Evolutionary conservation across 2,329 filamentous ascomycete genomes (phyloP), one percentile per base, ranked within the genome.

Genomic region (Colletotrichum tofieldiae): DNA sequence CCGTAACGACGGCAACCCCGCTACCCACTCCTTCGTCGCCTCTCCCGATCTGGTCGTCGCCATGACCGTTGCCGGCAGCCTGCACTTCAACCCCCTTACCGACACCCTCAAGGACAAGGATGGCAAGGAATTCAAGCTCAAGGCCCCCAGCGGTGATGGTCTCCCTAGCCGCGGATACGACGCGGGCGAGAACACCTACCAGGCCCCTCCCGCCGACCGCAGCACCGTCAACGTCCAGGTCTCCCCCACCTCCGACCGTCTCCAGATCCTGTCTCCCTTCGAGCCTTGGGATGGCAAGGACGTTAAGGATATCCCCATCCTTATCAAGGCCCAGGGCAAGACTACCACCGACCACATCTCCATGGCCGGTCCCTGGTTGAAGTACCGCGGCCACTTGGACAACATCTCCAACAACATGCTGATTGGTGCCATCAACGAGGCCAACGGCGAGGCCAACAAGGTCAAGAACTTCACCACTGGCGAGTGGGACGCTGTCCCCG

Each of bases 341-440:
- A 98, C 95, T 76, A 98, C 95, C 76, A 98, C 95, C 75, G 95
- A 98, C 82, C 95, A 98, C 87, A 98, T 98, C 86, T 98, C 95
- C 74, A 97, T 97, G 94, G 95, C 95, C 77, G 95, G 95, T 77
- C 95, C 35, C 74, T 98, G 95, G 95, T 89, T 98, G 84, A 98
- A 98, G 90, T 98, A 98, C 91, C 94, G 96, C 90, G 96, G 96
- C 75, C 96, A 98, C 83, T 90, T 98, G 80, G 96, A 98, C 91
- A 98, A 98, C 91, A 98, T 98, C 87, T 98, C 95, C 82, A 98
- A 98, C 92, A 98, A 98, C 91, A 97, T 98, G 94, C 11, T 37
- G 35, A 37, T 37, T 7, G 35, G 96, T 87, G 96, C 96, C 80
- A 94, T 95, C 87, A 99, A 98, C 87, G 92, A 93, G 79, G 95